Evolutionary conservation across 2,329 filamentous ascomycete species (phyloP).

Genomic region (Trichoderma gracile): DNA sequence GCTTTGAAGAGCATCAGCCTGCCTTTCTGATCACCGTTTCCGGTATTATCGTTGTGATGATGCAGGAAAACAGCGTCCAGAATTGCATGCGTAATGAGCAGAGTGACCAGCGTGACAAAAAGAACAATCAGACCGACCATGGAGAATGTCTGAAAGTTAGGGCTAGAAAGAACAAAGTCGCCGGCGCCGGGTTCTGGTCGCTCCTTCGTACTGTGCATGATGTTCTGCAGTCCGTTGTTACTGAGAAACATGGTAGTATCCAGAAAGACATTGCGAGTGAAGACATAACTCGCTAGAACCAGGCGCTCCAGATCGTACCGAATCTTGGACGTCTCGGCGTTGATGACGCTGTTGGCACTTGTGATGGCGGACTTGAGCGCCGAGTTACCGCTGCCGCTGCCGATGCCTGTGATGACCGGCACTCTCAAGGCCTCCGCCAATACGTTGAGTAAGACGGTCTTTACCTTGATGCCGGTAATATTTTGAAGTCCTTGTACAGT

Average conservation of each 20-base stretch:
- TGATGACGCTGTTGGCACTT: background rate
- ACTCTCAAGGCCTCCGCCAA: background rate
- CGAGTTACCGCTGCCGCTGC: background rate
- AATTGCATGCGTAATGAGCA: background rate
- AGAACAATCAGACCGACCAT: background rate
- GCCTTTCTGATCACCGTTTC: background rate
- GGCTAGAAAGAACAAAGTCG: background rate
- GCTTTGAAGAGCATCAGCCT: background rate
- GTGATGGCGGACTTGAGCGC: background rate
- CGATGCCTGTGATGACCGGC: background rate
- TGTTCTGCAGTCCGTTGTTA: background rate
- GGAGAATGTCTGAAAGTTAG: background rate
- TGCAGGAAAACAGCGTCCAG: background rate
- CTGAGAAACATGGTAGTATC: background rate
- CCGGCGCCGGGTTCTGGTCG: background rate
- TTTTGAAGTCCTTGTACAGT: background rate
- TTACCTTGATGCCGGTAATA: background rate
- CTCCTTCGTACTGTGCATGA: background rate
- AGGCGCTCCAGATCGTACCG: background rate
- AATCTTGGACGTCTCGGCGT: background rate
- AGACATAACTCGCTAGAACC: background rate
- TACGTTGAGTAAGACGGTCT: background rate
- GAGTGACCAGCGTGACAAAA: background rate
- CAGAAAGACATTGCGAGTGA: background rate
- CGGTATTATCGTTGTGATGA: background rate